Evolutionary conservation across 495 filamentous ascomycete species (phyloP), one percentile per base, ranked within the genome.

Genomic region (Penicillium verhagenii): DNA sequence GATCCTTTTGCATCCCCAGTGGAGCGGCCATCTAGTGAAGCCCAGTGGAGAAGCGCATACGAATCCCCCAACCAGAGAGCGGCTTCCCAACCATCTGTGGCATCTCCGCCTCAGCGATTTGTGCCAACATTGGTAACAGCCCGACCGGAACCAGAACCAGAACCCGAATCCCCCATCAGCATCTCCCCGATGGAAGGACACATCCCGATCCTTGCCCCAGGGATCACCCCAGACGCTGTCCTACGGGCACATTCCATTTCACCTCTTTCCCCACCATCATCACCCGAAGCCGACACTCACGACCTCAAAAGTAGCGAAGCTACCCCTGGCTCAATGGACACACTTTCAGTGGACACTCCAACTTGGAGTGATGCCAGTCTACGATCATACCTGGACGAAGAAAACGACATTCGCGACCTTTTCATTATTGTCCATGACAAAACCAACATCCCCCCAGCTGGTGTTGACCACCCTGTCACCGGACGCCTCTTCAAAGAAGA

Each of bases 371-470:
- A 96, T 68, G 79, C 86, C 54, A 86, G 82, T 59, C 79, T 98
- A 31, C 82, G 90, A 43, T 86, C 89, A 18, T 98, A 96, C 72
- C 85, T 97, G 59, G 93, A 97, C 56, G 91, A 94, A 61, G 88
- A 88, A 39, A 86, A 82, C n/a, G 92, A 96, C 55, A 89, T 98
- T 59, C 83, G 89, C 39, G 94, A 98, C 65, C 77, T 97, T 65
- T 82, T 97, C 49, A 79, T 92, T 8, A 87, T 98, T 43, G 91
- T 98, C 24, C 89, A 96, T 65, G 92, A 97, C 69, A 94, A 90
- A 71, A 87, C 83, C 20, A 87, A 88, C 53, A 83, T 92, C 28
- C 80, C 83, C 47, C 88, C 90, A 26, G 86, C 87, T 10, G 82
- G 85, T 0, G 80, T 83, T 26, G 89, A 96, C 43, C 91, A 97